Percentiles rank a stretch among this genome's conserved stretches.
phyloP scores from a whole-genome alignment of 2,329 filamentous ascomycete species.

The Calonectria hongkongensis region DNA sequence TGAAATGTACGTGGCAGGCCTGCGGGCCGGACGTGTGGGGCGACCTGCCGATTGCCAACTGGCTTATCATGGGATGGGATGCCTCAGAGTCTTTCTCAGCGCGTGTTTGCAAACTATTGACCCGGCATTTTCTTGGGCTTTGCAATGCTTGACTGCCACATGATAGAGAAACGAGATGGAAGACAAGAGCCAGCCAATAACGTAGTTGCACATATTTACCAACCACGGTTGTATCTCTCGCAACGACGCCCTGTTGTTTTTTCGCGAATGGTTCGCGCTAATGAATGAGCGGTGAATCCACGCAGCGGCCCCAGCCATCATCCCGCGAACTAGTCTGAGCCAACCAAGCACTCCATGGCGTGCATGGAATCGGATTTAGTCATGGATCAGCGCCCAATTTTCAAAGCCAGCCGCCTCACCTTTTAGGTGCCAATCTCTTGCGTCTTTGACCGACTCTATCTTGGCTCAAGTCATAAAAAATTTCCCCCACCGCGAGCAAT shows the following conservation, averaged over 20 bases:
- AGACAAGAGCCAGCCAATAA: neutral
- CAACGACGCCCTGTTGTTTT: neutral
- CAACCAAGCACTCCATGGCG: neutral
- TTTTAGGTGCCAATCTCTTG: slow-evolving; percentile 7
- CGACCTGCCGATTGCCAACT: slow-evolving; percentile 10
- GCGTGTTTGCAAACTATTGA: neutral
- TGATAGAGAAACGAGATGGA: neutral
- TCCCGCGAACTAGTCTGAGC: neutral
- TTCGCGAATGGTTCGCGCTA: neutral
- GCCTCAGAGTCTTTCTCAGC: neutral
- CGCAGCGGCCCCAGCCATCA: neutral
- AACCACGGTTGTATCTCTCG: neutral
- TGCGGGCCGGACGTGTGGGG: neutral
- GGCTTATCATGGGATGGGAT: slow-evolving; percentile 5
- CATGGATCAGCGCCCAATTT: slow-evolving; percentile 22
- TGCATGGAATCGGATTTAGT: slow-evolving; percentile 1
- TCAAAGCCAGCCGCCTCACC: neutral
- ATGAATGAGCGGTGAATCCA: slow-evolving; percentile 10
- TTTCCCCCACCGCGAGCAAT: neutral
- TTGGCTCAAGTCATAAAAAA: slow-evolving; percentile 7
- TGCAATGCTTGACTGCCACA: neutral
- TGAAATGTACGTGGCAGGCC: slow-evolving; percentile 4
- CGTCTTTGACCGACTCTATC: slow-evolving; percentile 2
- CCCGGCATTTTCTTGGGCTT: neutral
- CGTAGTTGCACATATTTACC: neutral